Percentiles rank a stretch among this genome's conserved stretches.
Evolutionary conservation across 1,284 basidiomycete genomes (phyloP).

Genomic region (Vanrija pseudolonga): DNA sequence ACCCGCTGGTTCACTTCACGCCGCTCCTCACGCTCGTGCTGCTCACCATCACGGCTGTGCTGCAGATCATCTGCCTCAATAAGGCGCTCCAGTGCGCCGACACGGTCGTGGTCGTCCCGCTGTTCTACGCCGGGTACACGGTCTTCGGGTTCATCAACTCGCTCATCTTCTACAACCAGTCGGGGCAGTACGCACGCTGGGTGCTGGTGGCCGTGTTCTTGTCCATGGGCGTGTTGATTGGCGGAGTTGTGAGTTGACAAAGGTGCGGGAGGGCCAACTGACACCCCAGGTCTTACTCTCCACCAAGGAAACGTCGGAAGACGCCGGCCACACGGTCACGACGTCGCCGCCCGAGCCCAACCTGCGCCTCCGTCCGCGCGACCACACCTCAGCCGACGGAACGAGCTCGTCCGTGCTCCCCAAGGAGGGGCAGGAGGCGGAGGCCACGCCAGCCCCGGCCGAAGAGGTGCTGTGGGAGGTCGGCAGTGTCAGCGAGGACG

Average conservation of each 20-base stretch:
- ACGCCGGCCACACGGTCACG: background rate
- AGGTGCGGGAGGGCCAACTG: background rate
- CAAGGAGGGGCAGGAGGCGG: background rate
- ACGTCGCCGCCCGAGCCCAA: conserved; percentile 15
- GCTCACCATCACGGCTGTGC: conserved; percentile 70
- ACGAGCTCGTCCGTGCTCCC: background rate
- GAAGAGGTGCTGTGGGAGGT: conserved; percentile 33
- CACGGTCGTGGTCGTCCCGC: conserved; percentile 67
- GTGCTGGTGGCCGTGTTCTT: conserved; percentile 78
- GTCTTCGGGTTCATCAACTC: conserved; percentile 67
- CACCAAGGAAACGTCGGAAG: conserved; percentile 39
- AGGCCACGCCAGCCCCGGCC: background rate
- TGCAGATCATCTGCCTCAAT: conserved; percentile 87
- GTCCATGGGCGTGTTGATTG: conserved; percentile 77
- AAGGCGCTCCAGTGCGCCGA: conserved; percentile 64
- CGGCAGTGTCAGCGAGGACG: conserved; percentile 35
- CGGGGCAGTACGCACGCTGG: conserved; percentile 77
- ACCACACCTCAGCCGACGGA: background rate
- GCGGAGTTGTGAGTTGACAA: conserved; percentile 63
- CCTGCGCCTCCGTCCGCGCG: conserved; percentile 32
- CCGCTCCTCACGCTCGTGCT: conserved; percentile 79
- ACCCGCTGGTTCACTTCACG: conserved; percentile 66
- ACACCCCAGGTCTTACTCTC: conserved; percentile 40
- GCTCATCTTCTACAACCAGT: conserved; percentile 72
- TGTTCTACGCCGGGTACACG: conserved; percentile 66